A percentile compares a stretch with the other conserved stretches of the same genome.
These are phyloP conservation scores for Penicillium macrosclerotiorum DNA, from an alignment of 495 filamentous ascomycete genomes.

Conservation along the genomic window DNA sequence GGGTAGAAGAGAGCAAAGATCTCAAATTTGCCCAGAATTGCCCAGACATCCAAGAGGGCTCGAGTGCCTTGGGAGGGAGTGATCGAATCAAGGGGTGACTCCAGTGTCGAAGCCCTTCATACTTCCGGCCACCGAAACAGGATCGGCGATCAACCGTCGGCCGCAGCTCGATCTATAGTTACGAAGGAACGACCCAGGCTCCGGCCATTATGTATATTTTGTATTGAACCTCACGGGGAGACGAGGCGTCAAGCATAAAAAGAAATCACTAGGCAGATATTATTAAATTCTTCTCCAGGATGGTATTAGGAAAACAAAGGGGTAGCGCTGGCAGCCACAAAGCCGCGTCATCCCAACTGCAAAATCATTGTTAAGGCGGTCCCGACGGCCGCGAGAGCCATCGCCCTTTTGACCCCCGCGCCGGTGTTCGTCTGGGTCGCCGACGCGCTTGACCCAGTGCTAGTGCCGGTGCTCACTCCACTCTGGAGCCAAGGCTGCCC, in stretches of 20 bases:
- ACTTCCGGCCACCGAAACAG: conserved; percentile 11
- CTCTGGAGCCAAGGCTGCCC: conserved; percentile 21
- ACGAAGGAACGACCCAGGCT: neutral
- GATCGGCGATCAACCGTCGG: conserved; percentile 7
- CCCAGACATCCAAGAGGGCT: neutral
- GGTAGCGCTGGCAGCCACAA: neutral
- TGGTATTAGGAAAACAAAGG: conserved; percentile 1
- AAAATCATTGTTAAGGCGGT: neutral
- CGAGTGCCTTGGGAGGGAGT: neutral
- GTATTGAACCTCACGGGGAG: neutral
- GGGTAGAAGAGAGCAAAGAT: neutral
- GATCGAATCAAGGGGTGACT: conserved; percentile 12
- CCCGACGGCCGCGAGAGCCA: conserved; percentile 7
- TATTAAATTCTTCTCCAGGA: no score
- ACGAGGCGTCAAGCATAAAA: no score
- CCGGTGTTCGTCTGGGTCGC: conserved; percentile 4
- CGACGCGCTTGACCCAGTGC: conserved; percentile 4
- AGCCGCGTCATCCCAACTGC: conserved; percentile 6
- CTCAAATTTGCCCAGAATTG: neutral
- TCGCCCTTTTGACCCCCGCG: neutral
- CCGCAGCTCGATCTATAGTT: neutral
- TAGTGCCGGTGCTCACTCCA: conserved; percentile 6
- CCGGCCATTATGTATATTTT: neutral
- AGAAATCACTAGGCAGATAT: no score
- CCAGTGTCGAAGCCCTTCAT: conserved; percentile 12